phyloP scores from a whole-genome alignment of 1,139 yeast genomes.

The Kluyveromyces marxianus region DNA sequence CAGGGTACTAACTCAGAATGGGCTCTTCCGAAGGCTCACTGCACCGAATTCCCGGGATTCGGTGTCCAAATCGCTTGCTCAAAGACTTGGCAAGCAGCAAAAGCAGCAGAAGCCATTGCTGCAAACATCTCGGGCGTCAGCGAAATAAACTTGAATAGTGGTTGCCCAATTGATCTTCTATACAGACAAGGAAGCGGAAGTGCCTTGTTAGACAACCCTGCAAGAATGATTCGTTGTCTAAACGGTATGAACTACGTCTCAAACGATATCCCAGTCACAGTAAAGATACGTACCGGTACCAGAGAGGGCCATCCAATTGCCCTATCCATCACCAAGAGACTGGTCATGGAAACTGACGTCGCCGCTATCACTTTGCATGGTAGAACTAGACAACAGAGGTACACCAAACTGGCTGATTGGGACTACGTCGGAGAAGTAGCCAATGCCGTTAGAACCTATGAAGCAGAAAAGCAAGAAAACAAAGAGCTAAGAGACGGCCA shows the following conservation, averaged over 20 bases:
- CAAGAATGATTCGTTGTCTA: conserved; percentile 66
- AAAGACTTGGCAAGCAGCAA: conserved; percentile 89
- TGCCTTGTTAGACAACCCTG: conserved; percentile 85
- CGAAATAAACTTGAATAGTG: conserved; percentile 87
- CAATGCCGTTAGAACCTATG: conserved; percentile 45
- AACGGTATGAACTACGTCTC: conserved; percentile 86
- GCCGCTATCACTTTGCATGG: conserved; percentile 95
- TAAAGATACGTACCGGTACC: conserved; percentile 88
- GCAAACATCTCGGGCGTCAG: conserved; percentile 35
- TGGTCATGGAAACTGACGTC: conserved; percentile 70
- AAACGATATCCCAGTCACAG: conserved; percentile 85
- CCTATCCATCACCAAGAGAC: conserved; percentile 56
- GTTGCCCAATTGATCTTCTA: conserved; percentile 92
- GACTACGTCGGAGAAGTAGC: conserved; percentile 75
- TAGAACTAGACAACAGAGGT: conserved; percentile 91
- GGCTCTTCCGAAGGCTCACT: conserved; percentile 93
- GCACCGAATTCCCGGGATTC: conserved; percentile 74
- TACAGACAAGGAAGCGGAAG: conserved; percentile 95
- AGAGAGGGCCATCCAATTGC: conserved; percentile 86
- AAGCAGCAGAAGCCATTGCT: conserved; percentile 75
- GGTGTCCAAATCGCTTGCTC: conserved; percentile 92
- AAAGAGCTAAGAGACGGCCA: conserved; percentile 38
- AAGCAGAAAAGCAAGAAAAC: conserved; percentile 45
- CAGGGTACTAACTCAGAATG: conserved; percentile 93
- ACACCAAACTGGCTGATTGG: conserved; percentile 92